Evolutionary conservation across 352 stramenopile species (phyloP), one percentile per base, ranked within the genome.

Genomic region (Pilasporangium apinafurcum): DNA sequence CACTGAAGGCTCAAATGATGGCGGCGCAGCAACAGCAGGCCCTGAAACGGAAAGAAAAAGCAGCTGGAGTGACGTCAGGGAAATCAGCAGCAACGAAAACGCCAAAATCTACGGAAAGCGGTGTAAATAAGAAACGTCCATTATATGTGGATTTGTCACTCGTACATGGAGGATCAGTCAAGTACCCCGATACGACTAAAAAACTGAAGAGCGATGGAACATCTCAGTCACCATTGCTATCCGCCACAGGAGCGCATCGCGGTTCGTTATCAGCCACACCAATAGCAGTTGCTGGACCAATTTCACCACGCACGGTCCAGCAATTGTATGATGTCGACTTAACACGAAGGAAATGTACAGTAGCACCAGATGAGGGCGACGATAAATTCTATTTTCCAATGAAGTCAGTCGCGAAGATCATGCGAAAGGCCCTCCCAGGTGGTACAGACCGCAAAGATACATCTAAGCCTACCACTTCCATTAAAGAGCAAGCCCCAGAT

Each of bases 331-430:
- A 90, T 24, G 41, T 87, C 1, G 75, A 87, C 50, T 42, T 86
- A 44, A 60, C 56, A 6, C 67, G 62, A 14, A 62, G 81, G 36
- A 72, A 48, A n/a, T 83, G 59, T 44, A 45, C 21, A 4, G 43
- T 57, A 0, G 50, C 37, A 9, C 31, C 48, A 0, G 65, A 79
- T 12, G 78, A 86, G 24, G 52, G 54, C 17, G 81, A 92, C 5
- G 75, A 88, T 13, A 81, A 81, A 32, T 68, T 92, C 39, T 92
- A 92, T 56, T 68, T 92, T 17, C 77, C 81, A 1, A 17, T 62
- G 3, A 85, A 86, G 29, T 56, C 58, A 2, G 65, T 92, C n/a
- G 51, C 65, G 4, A 90, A 88, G 39, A 67, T 92, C 37, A 92
- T 92, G 81, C 63, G 73, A 3, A 56, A 51, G 26, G 72, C 52